A percentile compares a stretch with the other conserved stretches of the same genome.
Conservation (phyloP, 2,329 filamentous ascomycete species). For the Aureobasidium sp. region DNA sequence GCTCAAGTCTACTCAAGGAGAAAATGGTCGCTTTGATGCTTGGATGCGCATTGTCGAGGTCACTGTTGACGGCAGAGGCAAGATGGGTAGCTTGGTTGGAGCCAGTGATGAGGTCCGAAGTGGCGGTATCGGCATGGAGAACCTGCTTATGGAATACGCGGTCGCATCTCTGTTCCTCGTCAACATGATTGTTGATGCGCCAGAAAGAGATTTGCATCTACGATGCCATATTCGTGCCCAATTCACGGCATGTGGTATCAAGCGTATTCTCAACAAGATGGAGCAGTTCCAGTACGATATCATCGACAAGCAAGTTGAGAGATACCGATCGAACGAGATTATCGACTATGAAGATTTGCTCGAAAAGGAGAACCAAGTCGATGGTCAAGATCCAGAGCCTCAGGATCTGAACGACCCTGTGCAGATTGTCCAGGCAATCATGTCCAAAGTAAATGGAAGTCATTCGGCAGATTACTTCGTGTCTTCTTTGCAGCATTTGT, state of each 20-base stretch:
- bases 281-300: constrained; percentile 96
- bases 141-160: constrained; percentile 97
- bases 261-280: constrained; percentile 92
- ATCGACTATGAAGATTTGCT: constrained; percentile 98
- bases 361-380: constrained; percentile 82
- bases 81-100: constrained; percentile 96
- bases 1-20: constrained; percentile 78
- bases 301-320: constrained; percentile 96
- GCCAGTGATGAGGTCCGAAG: constrained; percentile 94
- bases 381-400: constrained; percentile 74
- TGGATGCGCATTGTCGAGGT: constrained; percentile 99
- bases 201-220: constrained; percentile 80
- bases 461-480: constrained; percentile 92
- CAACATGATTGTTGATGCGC: constrained; percentile 93
- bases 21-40: constrained; percentile 92
- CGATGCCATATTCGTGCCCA: constrained; percentile 92
- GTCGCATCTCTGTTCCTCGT: constrained; percentile 89
- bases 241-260: constrained; percentile 92
- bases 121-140: constrained; percentile 97
- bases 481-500: constrained; percentile 87
- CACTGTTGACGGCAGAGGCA: constrained; percentile 90
- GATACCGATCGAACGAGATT: constrained; percentile 85
- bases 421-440: constrained; percentile 92
- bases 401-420: constrained; percentile 88
- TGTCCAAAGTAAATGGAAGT: constrained; percentile 72